Evolutionary conservation across 148 eudicot species (phyloP), one percentile per base, ranked within the genome.

Genomic region (Simmondsia chinensis): DNA sequence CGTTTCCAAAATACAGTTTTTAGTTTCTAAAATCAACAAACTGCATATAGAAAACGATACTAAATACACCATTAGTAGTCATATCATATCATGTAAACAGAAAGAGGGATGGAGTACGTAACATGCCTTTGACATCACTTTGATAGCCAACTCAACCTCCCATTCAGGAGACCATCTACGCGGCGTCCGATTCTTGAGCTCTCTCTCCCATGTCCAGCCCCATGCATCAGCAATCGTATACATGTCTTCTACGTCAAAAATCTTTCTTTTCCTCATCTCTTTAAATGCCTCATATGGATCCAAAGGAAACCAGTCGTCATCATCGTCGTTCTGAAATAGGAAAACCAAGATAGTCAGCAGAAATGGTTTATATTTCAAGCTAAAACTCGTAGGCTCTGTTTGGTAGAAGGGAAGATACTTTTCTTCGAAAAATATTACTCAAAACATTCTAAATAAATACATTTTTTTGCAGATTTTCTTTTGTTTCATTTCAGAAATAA

Each of bases 191-290:
- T 75, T 91, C 73, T 75, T 91, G 22, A 79, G 36, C 41, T 91
- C 97, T 64, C 48, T 79, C 48, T 91, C 97, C 97, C 97, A 91
- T 47, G 85, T 85, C 97, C 97, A 91, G 18, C 95, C 88, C 97
- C 97, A 91, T 48, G 69, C 97, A 72, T 91, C 97, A 43, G 95
- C 94, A 60, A 91, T 59, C 15, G 95, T 91, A 50, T 91, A 91
- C 88, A 91, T 91, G 50, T 91, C 97, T 43, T 81, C 67, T 39
- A 75, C 95, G 61, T 85, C 80, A 60, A 85, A 91, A 2, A 79
- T 71, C 52, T 26, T 72, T 48, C 97, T 70, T 20, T 72, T 43
- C 48, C 94, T 79, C 51, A 91, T 37, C 75, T 91, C 97, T 69
- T 82, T 65, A 46, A 82, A 66, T 27, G 95, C 97, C 74, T 76